Base-by-base conservation (phyloP, 768 basidiomycete genomes). In the Cystobasidium onofrii region DNA sequence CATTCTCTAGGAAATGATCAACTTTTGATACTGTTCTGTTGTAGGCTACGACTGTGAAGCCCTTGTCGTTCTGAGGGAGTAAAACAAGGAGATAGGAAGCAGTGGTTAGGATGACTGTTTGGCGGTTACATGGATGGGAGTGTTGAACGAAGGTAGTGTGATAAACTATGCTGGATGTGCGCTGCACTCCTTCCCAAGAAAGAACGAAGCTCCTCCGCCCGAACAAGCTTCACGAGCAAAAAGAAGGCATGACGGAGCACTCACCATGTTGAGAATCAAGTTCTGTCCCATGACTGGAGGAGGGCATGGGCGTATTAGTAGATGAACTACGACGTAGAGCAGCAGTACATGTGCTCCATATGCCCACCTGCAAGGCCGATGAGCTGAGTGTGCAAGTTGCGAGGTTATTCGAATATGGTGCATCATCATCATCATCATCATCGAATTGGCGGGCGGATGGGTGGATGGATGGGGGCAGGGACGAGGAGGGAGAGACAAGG, bases 21-120 rank as follows among this genome's bases (percentile, higher is more conserved):
- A 99, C 93, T 83, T 99, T 99, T 84, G 87, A 88, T 75, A 88
- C 90, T 52, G 96, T 98, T 79, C 96, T 90, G 86, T 99, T 99
- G 84, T 90, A 99, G 15, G 91, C 92, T 77, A 92, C 89, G 79
- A 99, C 96, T 76, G 84, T 92, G 85, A 93, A 99, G 65, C 96
- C 96, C 84, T 99, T 99, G 86, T 99, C 96, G 82, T 97, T 85
- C 97, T 96, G 79, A 81, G 96, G 82, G 82, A 95, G 96, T 87
- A 95, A 93, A 80, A 92, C 93, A 92, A 93, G 79, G 61, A 69
- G 60, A 7, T 12, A 39, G 55, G n/a, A n/a, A n/a, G n/a, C n/a
- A n/a, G n/a, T n/a, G n/a, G n/a, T n/a, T n/a, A n/a, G n/a, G n/a
- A n/a, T n/a, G n/a, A n/a, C n/a, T n/a, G n/a, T n/a, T n/a, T n/a